These are phyloP conservation scores for Trichosporon sp. DNA, from an alignment of 1,284 basidiomycete genomes.

Conservation along the genomic window DNA sequence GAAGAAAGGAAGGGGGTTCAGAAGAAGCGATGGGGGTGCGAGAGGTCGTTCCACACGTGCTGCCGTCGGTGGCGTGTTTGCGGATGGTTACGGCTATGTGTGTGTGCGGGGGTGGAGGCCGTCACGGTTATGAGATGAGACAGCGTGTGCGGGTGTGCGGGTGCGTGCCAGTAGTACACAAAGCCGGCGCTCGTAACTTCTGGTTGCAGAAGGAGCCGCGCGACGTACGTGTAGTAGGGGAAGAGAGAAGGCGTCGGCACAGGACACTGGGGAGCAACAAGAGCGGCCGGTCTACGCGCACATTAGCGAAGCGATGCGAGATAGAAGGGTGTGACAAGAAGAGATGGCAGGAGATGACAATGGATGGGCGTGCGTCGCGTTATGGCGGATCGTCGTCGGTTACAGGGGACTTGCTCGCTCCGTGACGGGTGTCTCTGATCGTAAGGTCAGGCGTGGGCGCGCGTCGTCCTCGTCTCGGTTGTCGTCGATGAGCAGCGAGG, in stretches of 20 bases:
- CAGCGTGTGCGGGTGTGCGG: too few relatives aligned
- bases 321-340: neutral
- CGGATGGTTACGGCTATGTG: neutral
- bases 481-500: neutral
- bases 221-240: neutral
- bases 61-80: neutral
- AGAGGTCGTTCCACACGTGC: slow-evolving; percentile 1
- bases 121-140: neutral
- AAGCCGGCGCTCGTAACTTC: neutral
- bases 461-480: too few relatives aligned
- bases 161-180: neutral
- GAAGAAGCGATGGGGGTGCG: neutral
- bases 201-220: slow-evolving; percentile 7
- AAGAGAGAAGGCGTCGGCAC: neutral
- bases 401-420: neutral
- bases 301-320: neutral
- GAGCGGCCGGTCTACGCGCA: neutral
- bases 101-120: neutral
- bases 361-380: neutral
- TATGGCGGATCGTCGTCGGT: slow-evolving; percentile 1
- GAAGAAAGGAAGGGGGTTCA: too few relatives aligned
- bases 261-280: neutral
- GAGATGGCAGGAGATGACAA: neutral
- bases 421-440: neutral
- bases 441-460: neutral